Evolutionary conservation across 495 filamentous ascomycete species (phyloP).

Genomic region (Penicillium atrosanguineum): DNA sequence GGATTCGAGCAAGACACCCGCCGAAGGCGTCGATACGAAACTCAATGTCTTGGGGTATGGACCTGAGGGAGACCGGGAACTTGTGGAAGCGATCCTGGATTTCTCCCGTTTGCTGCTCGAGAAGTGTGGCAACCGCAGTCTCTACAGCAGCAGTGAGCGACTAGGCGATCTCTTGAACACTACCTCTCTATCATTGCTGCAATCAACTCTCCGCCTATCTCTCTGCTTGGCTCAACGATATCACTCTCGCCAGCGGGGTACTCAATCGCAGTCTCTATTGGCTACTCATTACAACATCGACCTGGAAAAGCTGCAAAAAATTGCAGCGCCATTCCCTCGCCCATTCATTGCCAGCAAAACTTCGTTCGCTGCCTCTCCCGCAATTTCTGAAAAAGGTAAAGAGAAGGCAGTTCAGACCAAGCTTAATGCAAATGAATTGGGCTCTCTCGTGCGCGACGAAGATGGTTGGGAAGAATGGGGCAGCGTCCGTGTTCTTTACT

Average conservation of each 20-base stretch:
- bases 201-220: conserved; percentile 69
- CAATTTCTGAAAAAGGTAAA: conserved; percentile 64
- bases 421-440: conserved; percentile 71
- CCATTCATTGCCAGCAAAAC: conserved; percentile 41
- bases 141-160: conserved; percentile 89
- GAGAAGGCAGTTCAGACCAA: conserved; percentile 59
- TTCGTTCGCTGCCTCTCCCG: conserved; percentile 42
- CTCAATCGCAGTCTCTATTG: conserved; percentile 69
- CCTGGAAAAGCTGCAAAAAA: conserved; percentile 77
- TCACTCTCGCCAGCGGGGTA: conserved; percentile 73
- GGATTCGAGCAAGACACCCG: conserved; percentile 36
- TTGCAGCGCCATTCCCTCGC: conserved; percentile 82
- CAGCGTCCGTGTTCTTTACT: conserved; percentile 63
- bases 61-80: conserved; percentile 70
- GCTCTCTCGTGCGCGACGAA: conserved; percentile 60
- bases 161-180: conserved; percentile 85
- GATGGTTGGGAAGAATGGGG: conserved; percentile 67
- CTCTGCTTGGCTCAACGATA: conserved; percentile 88
- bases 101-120: conserved; percentile 87
- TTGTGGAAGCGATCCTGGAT: conserved; percentile 73
- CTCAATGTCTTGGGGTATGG: conserved; percentile 60
- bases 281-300: conserved; percentile 92
- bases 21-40: conserved; percentile 50
- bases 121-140: conserved; percentile 94
- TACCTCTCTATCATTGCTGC: conserved; percentile 73